Percentiles rank a stretch among this genome's conserved stretches.
phyloP scores from a whole-genome alignment of 345 rosid genomes.

The Barbarea vulgaris region DNA sequence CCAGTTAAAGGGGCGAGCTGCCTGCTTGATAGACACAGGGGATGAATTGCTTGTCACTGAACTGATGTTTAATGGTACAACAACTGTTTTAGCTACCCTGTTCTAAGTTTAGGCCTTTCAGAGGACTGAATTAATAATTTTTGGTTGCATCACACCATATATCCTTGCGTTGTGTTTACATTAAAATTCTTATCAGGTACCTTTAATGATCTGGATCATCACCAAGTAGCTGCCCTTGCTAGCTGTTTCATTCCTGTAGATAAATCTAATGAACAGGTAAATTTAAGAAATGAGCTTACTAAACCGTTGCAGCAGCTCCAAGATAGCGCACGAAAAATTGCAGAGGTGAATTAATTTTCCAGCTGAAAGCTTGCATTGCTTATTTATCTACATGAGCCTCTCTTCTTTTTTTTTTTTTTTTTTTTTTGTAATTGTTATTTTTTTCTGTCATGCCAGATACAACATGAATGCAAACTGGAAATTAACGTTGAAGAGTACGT shows the following conservation, averaged over 20 bases:
- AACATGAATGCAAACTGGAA: slow-evolving; percentile 96
- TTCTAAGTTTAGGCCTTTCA: slow-evolving; percentile 22
- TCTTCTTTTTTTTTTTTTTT: not conserved
- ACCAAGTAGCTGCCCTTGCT: slow-evolving; percentile 96
- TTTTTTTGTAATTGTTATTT: not conserved
- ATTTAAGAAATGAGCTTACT: slow-evolving; percentile 83
- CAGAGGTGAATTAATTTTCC: slow-evolving; percentile 61
- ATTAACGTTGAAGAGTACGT: slow-evolving; percentile 88
- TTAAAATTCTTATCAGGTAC: slow-evolving; percentile 62
- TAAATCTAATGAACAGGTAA: slow-evolving; percentile 84
- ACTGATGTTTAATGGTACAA: slow-evolving; percentile 91
- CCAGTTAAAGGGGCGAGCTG: slow-evolving; percentile 95
- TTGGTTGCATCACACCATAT: slow-evolving; percentile 7
- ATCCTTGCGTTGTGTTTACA: slow-evolving; percentile 1
- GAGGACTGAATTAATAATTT: not conserved
- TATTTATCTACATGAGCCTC: not conserved
- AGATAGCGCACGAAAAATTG: slow-evolving; percentile 94
- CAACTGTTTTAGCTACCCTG: slow-evolving; percentile 3
- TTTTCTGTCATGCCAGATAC: slow-evolving; percentile 58
- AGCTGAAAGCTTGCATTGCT: slow-evolving; percentile 14
- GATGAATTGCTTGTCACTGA: slow-evolving; percentile 98
- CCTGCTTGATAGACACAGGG: slow-evolving; percentile 98
- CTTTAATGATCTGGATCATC: slow-evolving; percentile 94
- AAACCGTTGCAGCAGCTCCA: slow-evolving; percentile 95
- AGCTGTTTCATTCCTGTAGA: slow-evolving; percentile 99